Percentiles rank a stretch among this genome's conserved stretches.
Evolutionary conservation across 1,284 basidiomycete species (phyloP).

Genomic region (Pholiota adiposa): DNA sequence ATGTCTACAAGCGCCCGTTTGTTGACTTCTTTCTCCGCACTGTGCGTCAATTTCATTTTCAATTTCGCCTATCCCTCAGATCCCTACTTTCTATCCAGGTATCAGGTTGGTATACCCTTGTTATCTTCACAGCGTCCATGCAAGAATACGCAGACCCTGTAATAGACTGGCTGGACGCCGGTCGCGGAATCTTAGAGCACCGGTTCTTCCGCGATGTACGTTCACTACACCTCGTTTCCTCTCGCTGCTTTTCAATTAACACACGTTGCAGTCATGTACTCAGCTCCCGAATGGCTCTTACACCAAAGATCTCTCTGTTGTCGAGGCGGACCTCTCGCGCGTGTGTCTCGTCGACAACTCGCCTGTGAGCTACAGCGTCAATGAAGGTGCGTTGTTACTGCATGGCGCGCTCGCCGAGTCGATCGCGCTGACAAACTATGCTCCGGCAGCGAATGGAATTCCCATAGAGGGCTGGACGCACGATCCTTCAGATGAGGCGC

Average conservation of each 20-base stretch:
- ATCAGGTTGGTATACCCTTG: slow-evolving; percentile 97
- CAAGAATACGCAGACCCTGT: slow-evolving; percentile 99
- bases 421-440: slow-evolving; percentile 13
- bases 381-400: slow-evolving; percentile 74
- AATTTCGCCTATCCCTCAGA: slow-evolving; percentile 16
- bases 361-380: slow-evolving; percentile 90
- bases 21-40: slow-evolving; percentile 96
- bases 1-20: slow-evolving; percentile 98
- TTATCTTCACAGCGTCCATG: slow-evolving; percentile 99
- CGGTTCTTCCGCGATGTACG: slow-evolving; percentile 92
- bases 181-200: slow-evolving; percentile 86
- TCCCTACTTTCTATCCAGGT: slow-evolving; percentile 64
- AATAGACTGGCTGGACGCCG: slow-evolving; percentile 98
- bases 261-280: slow-evolving; percentile 76
- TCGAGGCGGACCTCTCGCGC: slow-evolving; percentile 88
- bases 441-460: slow-evolving; percentile 85
- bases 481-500: slow-evolving; percentile 95
- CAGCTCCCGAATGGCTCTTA: slow-evolving; percentile 92
- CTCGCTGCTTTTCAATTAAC: slow-evolving; percentile 4
- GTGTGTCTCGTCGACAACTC: slow-evolving; percentile 98
- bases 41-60: slow-evolving; percentile 50
- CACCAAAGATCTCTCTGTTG: slow-evolving; percentile 89
- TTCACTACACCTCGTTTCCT: slow-evolving; percentile 14
- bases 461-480: slow-evolving; percentile 99
- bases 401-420: slow-evolving; percentile 6